Evolutionary conservation across 495 filamentous ascomycete genomes (phyloP).

Genomic region (Xylaria acuta): DNA sequence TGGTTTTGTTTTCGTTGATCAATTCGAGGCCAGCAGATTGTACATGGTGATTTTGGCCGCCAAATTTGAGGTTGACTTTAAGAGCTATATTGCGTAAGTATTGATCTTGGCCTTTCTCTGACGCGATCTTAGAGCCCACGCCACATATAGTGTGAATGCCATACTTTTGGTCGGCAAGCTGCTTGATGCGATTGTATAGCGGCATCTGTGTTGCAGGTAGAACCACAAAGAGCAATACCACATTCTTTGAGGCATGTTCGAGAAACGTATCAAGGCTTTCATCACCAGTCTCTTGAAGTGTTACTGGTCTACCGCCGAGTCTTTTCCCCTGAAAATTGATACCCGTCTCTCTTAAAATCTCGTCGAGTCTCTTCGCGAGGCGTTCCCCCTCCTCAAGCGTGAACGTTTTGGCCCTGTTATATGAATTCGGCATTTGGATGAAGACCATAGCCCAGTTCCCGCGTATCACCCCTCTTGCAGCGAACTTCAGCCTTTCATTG

Average conservation of each 20-base stretch:
- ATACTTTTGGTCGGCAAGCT: slow-evolving; percentile 60
- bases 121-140: slow-evolving; percentile 58
- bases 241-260: background rate
- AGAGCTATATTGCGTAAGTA: slow-evolving; percentile 69
- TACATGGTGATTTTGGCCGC: slow-evolving; percentile 70
- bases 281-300: slow-evolving; percentile 21
- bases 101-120: slow-evolving; percentile 43
- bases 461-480: background rate
- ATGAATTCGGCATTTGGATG: background rate
- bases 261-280: slow-evolving; percentile 28
- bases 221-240: slow-evolving; percentile 60
- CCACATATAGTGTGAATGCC: slow-evolving; percentile 69
- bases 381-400: slow-evolving; percentile 27
- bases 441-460: background rate
- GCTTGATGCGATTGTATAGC: slow-evolving; percentile 69
- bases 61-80: slow-evolving; percentile 78
- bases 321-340: background rate
- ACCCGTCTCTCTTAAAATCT: slow-evolving; percentile 27
- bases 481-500: background rate
- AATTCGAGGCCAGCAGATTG: slow-evolving; percentile 53
- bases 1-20: slow-evolving; percentile 68
- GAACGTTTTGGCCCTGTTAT: background rate
- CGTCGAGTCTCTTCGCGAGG: slow-evolving; percentile 39
- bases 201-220: slow-evolving; percentile 55
- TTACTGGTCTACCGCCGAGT: background rate